These are phyloP conservation scores for Coleophoma eucalyptorum DNA, from an alignment of 2,329 filamentous ascomycete species.

Conservation along the genomic window DNA sequence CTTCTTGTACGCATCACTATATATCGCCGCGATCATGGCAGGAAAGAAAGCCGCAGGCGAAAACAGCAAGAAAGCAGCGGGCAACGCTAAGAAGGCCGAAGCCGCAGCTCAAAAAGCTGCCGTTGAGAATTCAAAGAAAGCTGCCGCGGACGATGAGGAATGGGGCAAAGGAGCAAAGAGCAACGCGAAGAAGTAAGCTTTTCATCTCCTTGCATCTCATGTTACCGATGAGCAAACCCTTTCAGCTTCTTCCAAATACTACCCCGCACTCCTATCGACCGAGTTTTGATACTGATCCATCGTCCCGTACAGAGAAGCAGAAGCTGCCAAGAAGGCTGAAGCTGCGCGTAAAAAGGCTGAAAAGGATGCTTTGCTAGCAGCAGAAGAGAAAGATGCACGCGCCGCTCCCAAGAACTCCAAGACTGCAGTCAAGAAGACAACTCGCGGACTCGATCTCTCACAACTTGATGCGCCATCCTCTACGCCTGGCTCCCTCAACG, in stretches of 20 bases:
- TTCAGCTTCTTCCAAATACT: background rate
- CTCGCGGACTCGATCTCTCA: slow-evolving; percentile 66
- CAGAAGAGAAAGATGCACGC: slow-evolving; percentile 80
- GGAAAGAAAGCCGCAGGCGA: slow-evolving; percentile 69
- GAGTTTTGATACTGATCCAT: slow-evolving; percentile 4
- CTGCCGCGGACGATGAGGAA: slow-evolving; percentile 65
- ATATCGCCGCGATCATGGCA: slow-evolving; percentile 48
- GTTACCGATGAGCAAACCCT: background rate
- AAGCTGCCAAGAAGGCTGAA: slow-evolving; percentile 79
- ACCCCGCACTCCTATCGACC: slow-evolving; percentile 10
- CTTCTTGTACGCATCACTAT: no score
- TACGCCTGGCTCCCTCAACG: slow-evolving; percentile 60
- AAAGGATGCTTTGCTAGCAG: slow-evolving; percentile 74
- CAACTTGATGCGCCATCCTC: slow-evolving; percentile 58
- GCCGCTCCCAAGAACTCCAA: slow-evolving; percentile 66
- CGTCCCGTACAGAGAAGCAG: slow-evolving; percentile 62
- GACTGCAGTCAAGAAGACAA: slow-evolving; percentile 62
- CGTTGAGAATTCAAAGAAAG: slow-evolving; percentile 61
- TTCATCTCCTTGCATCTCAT: slow-evolving; percentile 3
- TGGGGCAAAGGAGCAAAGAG: slow-evolving; percentile 87
- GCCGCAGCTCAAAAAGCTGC: slow-evolving; percentile 78
- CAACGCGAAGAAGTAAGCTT: slow-evolving; percentile 77
- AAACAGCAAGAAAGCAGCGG: slow-evolving; percentile 83
- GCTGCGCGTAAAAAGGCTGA: slow-evolving; percentile 88
- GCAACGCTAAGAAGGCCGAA: slow-evolving; percentile 90